Conservation (phyloP, 352 stramenopile genomes). For the Globisporangium camurandrum region DNA sequence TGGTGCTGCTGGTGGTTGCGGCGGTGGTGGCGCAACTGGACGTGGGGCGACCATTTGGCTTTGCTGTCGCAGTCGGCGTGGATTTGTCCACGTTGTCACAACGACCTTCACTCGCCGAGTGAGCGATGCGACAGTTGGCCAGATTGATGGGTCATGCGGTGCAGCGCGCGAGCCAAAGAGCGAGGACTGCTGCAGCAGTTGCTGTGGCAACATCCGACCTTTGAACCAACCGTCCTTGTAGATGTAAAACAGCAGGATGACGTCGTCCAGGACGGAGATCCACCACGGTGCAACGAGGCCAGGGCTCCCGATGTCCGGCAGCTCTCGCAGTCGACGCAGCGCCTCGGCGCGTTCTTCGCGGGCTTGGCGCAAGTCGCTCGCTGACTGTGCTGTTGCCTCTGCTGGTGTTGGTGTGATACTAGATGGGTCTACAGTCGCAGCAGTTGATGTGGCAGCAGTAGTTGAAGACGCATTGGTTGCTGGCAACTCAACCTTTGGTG, state of each 20-base stretch:
- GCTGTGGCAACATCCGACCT: conserved; percentile 22
- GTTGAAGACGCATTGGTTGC: not conserved
- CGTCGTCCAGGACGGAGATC: conserved; percentile 68
- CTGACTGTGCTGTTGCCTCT: not conserved
- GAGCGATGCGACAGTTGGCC: conserved; percentile 39
- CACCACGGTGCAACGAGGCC: conserved; percentile 59
- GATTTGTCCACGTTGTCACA: conserved; percentile 39
- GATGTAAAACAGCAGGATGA: conserved; percentile 61
- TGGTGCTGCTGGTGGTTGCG: not conserved
- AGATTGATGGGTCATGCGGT: conserved; percentile 16
- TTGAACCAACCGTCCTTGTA: conserved; percentile 70
- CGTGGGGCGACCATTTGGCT: not conserved
- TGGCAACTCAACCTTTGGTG: too few species aligned
- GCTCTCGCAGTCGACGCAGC: conserved; percentile 29
- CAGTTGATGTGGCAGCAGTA: not conserved
- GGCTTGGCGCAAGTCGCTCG: conserved; percentile 1
- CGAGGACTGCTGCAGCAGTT: conserved; percentile 30
- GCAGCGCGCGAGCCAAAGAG: conserved; percentile 53
- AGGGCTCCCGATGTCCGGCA: conserved; percentile 26
- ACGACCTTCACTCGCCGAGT: conserved; percentile 50
- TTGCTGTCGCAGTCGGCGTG: conserved; percentile 11
- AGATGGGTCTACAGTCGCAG: not conserved
- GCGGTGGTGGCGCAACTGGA: not conserved
- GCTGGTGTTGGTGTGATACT: not conserved
- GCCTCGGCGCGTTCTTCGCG: conserved; percentile 25